Percentiles rank a stretch among this genome's conserved stretches.
These are phyloP conservation scores for Silene latifolia DNA, from an alignment of 148 eudicot species.

Conservation along the genomic window DNA sequence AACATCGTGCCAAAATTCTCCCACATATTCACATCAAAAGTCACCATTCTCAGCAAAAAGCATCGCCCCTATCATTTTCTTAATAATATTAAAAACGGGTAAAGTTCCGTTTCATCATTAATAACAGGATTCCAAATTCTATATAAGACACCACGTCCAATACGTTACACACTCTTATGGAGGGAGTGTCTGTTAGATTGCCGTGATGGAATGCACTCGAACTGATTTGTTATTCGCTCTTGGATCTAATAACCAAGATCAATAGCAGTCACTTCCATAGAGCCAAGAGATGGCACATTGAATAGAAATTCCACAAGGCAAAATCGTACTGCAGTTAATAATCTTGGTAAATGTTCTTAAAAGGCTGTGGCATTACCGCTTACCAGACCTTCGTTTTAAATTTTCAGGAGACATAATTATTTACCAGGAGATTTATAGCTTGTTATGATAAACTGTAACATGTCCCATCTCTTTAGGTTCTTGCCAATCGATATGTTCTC, in stretches of 20 bases:
- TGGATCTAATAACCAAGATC: background rate
- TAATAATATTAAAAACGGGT: no score
- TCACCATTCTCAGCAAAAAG: no score
- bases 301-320: background rate
- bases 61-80: no score
- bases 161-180: background rate
- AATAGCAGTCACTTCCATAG: background rate
- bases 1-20: no score
- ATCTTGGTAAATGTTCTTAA: background rate
- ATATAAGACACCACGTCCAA: background rate
- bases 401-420: background rate
- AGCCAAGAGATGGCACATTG: background rate
- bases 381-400: background rate
- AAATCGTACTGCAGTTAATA: background rate
- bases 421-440: background rate
- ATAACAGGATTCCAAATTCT: background rate
- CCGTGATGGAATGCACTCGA: background rate
- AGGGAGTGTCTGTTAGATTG: background rate
- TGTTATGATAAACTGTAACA: background rate
- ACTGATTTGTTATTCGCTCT: background rate
- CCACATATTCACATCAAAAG: no score
- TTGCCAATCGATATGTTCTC: background rate
- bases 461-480: background rate
- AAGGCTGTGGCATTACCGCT: background rate
- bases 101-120: no score